These are phyloP conservation scores for Cercospora citrullina DNA, from an alignment of 2,329 filamentous ascomycete species.

Conservation along the genomic window DNA sequence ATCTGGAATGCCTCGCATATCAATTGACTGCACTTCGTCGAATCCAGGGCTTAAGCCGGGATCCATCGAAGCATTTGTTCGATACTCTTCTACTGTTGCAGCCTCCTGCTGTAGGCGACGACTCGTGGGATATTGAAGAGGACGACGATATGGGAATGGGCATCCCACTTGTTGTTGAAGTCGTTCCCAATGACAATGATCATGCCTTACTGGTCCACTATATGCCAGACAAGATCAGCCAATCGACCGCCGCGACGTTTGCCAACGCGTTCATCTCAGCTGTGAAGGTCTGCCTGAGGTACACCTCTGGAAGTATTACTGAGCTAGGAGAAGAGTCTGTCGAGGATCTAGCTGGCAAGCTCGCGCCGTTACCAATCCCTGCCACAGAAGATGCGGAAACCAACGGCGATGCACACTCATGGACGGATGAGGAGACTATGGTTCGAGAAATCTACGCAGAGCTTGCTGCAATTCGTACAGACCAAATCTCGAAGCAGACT, in stretches of 20 bases:
- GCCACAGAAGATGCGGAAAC: background rate
- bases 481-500: slow-evolving; percentile 59
- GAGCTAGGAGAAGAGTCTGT: slow-evolving; percentile 22
- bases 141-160: slow-evolving; percentile 65
- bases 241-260: slow-evolving; percentile 23
- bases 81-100: slow-evolving; percentile 81
- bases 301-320: slow-evolving; percentile 31
- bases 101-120: slow-evolving; percentile 52
- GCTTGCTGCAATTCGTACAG: slow-evolving; percentile 56
- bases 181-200: slow-evolving; percentile 58
- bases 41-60: slow-evolving; percentile 58
- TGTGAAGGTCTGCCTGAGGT: slow-evolving; percentile 32
- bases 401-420: slow-evolving; percentile 35
- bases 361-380: slow-evolving; percentile 10
- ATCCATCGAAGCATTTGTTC: slow-evolving; percentile 62
- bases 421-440: slow-evolving; percentile 53
- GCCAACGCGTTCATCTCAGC: slow-evolving; percentile 35
- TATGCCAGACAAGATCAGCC: slow-evolving; percentile 63
- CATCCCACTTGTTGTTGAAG: slow-evolving; percentile 73
- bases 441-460: slow-evolving; percentile 60
- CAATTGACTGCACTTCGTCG: slow-evolving; percentile 74
- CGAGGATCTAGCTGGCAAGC: slow-evolving; percentile 20
- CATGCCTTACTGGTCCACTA: slow-evolving; percentile 54
- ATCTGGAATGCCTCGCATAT: slow-evolving; percentile 62
- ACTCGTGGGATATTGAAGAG: slow-evolving; percentile 56